phyloP scores from a whole-genome alignment of 768 basidiomycete species.

The Chalciporus pseudorubinellus region DNA sequence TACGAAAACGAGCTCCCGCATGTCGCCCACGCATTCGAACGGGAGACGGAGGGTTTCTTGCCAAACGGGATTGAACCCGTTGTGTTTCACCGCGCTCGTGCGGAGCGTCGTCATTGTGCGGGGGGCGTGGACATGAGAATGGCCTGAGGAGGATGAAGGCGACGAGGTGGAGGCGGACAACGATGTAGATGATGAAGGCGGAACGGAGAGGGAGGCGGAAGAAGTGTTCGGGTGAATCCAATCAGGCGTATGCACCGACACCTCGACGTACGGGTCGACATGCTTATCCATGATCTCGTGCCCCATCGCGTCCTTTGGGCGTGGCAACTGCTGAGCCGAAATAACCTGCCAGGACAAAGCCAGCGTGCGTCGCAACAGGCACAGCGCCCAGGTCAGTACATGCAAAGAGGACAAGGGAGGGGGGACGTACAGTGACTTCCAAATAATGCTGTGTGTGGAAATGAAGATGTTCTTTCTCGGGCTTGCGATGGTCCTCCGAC shows the following conservation, averaged over 20 bases:
- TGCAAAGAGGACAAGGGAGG: background rate
- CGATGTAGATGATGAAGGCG: background rate
- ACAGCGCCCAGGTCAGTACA: background rate
- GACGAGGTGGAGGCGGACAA: constrained; percentile 11
- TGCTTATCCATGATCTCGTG: constrained; percentile 60
- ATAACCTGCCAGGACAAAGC: constrained; percentile 47
- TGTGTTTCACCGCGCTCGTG: constrained; percentile 72
- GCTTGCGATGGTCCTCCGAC: constrained; percentile 47
- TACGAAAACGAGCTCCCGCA: constrained; percentile 84
- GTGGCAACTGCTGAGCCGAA: constrained; percentile 88
- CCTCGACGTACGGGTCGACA: constrained; percentile 78
- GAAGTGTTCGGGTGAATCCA: constrained; percentile 44
- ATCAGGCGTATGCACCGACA: constrained; percentile 73
- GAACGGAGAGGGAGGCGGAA: constrained; percentile 5
- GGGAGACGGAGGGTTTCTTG: constrained; percentile 64
- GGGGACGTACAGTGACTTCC: constrained; percentile 53
- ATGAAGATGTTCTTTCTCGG: constrained; percentile 56
- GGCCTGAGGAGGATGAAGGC: constrained; percentile 8
- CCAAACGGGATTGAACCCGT: constrained; percentile 93
- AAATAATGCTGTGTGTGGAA: constrained; percentile 58
- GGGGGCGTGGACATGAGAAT: no score
- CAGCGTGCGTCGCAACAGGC: background rate
- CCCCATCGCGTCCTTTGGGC: constrained; percentile 59
- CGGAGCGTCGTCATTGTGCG: constrained; percentile 43
- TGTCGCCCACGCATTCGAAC: constrained; percentile 74